Percentiles rank a stretch among this genome's conserved stretches.
These are phyloP conservation scores for Diaporthe aspalathi DNA, from an alignment of 2,329 filamentous ascomycete species.

Conservation along the genomic window DNA sequence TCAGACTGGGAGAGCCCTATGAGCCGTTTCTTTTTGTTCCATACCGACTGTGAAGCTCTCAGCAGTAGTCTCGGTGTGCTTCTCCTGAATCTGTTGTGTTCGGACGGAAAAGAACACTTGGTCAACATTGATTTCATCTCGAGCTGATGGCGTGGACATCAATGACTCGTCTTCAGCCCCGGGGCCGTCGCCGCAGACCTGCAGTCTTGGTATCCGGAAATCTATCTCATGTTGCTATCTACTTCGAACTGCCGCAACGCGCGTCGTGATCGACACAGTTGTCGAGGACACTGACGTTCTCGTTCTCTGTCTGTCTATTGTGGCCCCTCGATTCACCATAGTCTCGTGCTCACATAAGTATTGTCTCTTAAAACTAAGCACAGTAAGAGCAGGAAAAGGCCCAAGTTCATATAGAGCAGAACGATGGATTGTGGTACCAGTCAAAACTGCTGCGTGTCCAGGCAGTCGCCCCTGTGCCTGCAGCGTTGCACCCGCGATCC, in stretches of 20 bases:
- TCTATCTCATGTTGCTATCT: background rate
- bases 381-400: background rate
- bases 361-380: background rate
- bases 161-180: background rate
- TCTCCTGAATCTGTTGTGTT: background rate
- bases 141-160: background rate
- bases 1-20: background rate
- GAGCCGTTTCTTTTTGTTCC: background rate
- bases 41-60: background rate
- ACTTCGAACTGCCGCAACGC: fast-evolving
- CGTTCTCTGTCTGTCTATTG: background rate
- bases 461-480: background rate
- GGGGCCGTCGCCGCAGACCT: background rate
- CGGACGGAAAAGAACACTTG: background rate
- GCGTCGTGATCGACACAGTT: background rate
- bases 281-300: background rate
- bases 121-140: too few species aligned
- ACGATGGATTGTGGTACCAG: background rate
- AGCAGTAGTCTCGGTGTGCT: background rate
- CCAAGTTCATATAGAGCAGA: background rate
- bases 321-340: background rate
- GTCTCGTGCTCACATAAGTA: background rate
- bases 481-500: background rate
- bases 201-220: background rate
- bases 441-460: too few species aligned